Conservation (phyloP, 352 stramenopile species). For the Plasmopara halstedii region DNA sequence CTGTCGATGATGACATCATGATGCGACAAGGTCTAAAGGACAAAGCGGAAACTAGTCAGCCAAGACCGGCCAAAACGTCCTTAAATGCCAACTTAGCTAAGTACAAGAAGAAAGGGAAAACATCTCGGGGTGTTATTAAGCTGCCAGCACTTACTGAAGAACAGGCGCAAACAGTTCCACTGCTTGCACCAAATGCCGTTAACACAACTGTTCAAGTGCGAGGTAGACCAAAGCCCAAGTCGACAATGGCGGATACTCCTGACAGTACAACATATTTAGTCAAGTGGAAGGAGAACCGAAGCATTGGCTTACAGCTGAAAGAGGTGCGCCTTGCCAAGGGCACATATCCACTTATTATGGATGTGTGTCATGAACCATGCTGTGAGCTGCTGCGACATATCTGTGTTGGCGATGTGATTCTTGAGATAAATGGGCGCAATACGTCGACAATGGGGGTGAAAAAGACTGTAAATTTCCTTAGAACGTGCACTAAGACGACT, state of each 20-base stretch:
- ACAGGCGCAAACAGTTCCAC: slow-evolving; percentile 58
- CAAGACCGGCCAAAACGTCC: slow-evolving; percentile 32
- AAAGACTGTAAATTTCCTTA: slow-evolving; percentile 84
- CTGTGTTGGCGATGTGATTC: slow-evolving; percentile 75
- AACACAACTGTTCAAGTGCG: slow-evolving; percentile 83
- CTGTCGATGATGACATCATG: slow-evolving; percentile 48
- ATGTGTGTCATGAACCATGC: slow-evolving; percentile 79
- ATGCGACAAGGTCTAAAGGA: slow-evolving; percentile 28
- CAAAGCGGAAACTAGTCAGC: slow-evolving; percentile 19
- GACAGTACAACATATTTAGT: slow-evolving; percentile 80
- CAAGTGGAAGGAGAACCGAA: slow-evolving; percentile 86
- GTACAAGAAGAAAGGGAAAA: slow-evolving; percentile 75
- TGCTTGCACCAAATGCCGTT: slow-evolving; percentile 71
- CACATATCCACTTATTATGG: slow-evolving; percentile 70
- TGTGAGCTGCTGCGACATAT: slow-evolving; percentile 79
- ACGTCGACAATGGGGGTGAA: slow-evolving; percentile 85
- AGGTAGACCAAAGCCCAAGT: slow-evolving; percentile 63
- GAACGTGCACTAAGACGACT: slow-evolving; percentile 80
- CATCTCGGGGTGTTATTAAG: slow-evolving; percentile 46
- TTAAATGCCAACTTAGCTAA: slow-evolving; percentile 60
- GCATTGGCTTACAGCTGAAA: slow-evolving; percentile 76
- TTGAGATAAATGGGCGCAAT: slow-evolving; percentile 86
- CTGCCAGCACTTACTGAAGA: slow-evolving; percentile 56
- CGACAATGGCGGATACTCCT: slow-evolving; percentile 69
- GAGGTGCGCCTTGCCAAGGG: slow-evolving; percentile 73